phyloP scores from a whole-genome alignment of 2,329 filamentous ascomycete species.

The Fusarium sambucinum region DNA sequence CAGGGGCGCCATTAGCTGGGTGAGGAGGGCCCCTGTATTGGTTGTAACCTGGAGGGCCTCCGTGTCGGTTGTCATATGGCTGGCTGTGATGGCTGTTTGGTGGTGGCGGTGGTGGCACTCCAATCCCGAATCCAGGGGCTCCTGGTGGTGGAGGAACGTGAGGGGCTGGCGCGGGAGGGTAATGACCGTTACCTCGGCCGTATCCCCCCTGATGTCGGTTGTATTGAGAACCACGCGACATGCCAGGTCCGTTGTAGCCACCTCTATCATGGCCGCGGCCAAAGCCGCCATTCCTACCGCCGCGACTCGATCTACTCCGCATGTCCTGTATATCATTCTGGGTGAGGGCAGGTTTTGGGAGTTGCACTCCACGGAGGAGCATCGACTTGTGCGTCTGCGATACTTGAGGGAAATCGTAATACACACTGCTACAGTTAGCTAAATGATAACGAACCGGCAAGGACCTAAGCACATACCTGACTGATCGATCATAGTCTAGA shows the following conservation, averaged over 20 bases:
- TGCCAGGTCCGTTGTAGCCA: slow-evolving; percentile 48
- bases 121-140: slow-evolving; percentile 51
- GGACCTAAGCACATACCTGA: slow-evolving; percentile 71
- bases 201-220: slow-evolving; percentile 42
- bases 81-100: slow-evolving; percentile 42
- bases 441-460: background rate
- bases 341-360: slow-evolving; percentile 78
- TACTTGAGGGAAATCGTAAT: slow-evolving; percentile 84
- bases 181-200: slow-evolving; percentile 33
- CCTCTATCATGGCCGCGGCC: slow-evolving; percentile 46
- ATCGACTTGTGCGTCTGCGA: slow-evolving; percentile 89
- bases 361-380: slow-evolving; percentile 85
- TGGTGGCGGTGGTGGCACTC: slow-evolving; percentile 52
- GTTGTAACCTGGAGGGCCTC: slow-evolving; percentile 40
- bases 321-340: slow-evolving; percentile 80
- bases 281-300: slow-evolving; percentile 48
- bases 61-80: slow-evolving; percentile 27
- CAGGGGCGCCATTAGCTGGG: slow-evolving; percentile 25
- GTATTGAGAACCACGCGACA: slow-evolving; percentile 39
- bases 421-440: slow-evolving; percentile 70
- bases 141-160: slow-evolving; percentile 52
- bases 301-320: slow-evolving; percentile 72
- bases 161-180: slow-evolving; percentile 19
- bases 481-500: slow-evolving; percentile 86
- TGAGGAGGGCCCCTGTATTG: slow-evolving; percentile 37